These are phyloP conservation scores for Gossypium aridum DNA, from an alignment of 441 rosid genomes.

Conservation along the genomic window DNA sequence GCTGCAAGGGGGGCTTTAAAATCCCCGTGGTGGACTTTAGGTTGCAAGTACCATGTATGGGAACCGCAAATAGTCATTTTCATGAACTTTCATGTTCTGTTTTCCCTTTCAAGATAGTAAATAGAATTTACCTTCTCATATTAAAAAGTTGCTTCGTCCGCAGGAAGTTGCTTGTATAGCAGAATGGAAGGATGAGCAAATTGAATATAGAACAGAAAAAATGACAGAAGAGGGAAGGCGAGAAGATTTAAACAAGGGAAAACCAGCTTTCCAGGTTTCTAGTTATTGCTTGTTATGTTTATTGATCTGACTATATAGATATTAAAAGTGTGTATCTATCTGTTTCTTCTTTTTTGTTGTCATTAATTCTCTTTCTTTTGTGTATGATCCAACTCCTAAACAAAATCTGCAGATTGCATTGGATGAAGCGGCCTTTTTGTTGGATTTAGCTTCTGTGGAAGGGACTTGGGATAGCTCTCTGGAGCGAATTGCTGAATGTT, in stretches of 20 bases:
- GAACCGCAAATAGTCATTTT: background rate
- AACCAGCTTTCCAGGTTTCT: constrained; percentile 59
- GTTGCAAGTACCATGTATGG: constrained; percentile 65
- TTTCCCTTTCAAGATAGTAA: background rate
- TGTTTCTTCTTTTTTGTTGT: background rate
- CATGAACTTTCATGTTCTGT: background rate
- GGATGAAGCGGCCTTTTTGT: constrained; percentile 78
- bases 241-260: constrained; percentile 68
- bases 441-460: constrained; percentile 79
- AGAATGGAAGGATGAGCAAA: constrained; percentile 76
- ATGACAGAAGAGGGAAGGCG: constrained; percentile 56
- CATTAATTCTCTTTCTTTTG: background rate
- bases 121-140: background rate
- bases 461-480: constrained; percentile 67
- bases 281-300: background rate
- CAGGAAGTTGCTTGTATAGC: constrained; percentile 80
- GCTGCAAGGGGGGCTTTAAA: constrained; percentile 89
- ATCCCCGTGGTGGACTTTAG: constrained; percentile 94
- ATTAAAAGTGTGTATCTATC: background rate
- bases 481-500: constrained; percentile 55
- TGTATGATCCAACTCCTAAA: background rate
- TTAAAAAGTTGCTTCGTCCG: background rate
- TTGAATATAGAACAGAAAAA: constrained; percentile 54
- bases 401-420: constrained; percentile 44
- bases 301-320: background rate